These are phyloP conservation scores for Blastobotrys raffinosifermentans DNA, from an alignment of 1,139 yeast genomes.

Conservation along the genomic window DNA sequence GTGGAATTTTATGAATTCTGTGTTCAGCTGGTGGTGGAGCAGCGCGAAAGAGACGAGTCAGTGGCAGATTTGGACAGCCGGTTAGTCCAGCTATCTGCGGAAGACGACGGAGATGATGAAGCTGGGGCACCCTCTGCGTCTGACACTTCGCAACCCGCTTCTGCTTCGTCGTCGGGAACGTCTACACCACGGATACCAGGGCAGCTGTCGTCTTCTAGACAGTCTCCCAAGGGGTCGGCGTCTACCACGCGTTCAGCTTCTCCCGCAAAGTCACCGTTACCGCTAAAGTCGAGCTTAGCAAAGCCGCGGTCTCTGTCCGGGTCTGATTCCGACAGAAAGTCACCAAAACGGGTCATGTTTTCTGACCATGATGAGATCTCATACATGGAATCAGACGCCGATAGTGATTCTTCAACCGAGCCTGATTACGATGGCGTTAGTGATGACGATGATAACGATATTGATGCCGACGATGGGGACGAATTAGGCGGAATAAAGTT, in stretches of 20 bases:
- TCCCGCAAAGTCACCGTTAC: not conserved
- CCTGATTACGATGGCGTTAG: conserved; percentile 2
- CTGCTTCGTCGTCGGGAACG: not conserved
- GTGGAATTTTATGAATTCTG: conserved; percentile 6
- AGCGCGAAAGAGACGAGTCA: not conserved
- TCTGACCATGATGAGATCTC: conserved; percentile 16
- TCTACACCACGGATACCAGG: conserved; percentile 3
- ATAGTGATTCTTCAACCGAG: conserved; percentile 5
- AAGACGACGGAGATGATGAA: not conserved
- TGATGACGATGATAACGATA: conserved; percentile 9
- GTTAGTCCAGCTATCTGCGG: not conserved
- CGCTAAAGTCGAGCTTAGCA: conserved; percentile 11
- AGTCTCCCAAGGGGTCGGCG: not conserved
- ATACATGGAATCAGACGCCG: conserved; percentile 8
- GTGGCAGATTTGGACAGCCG: not conserved
- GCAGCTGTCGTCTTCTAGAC: not conserved
- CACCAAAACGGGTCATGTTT: conserved; percentile 18
- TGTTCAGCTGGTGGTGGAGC: conserved; percentile 6
- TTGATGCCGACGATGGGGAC: conserved; percentile 1
- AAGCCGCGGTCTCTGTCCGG: conserved; percentile 2
- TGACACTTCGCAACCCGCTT: conserved; percentile 5
- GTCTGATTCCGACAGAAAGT: conserved; percentile 5
- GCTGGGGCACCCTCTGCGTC: conserved; percentile 10
- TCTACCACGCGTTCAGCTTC: not conserved
- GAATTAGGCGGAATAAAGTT: too few relatives aligned